Evolutionary conservation across 495 filamentous ascomycete genomes (phyloP), one percentile per base, ranked within the genome.

Genomic region (Penicillium egyptiacum): DNA sequence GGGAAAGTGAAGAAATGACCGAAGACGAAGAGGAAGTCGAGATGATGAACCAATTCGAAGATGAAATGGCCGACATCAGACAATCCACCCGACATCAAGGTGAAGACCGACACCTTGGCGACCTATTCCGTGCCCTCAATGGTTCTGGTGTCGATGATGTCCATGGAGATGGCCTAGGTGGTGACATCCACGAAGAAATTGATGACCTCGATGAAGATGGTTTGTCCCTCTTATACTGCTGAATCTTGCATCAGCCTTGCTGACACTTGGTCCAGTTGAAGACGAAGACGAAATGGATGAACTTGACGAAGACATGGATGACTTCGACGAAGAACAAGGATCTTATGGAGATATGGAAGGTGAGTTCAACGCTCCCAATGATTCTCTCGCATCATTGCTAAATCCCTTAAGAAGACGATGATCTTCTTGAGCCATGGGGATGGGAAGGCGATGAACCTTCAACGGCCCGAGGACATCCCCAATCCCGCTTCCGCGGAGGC

Each of bases 191-290:
- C 43, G 77, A 78, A 57, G 77, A 78, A 53, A 69, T 78, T 17
- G 88, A 89, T 49, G 90, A 92, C 16, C 49, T 77, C 33, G 85
- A 86, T 47, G 86, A 86, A 68, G 85, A 83, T 60, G 85, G 87
- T 89, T 74, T 73, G 85, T 83, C 23, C 16, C 16, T 19, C 25
- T 25, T n/a, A 20, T 7, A 8, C 19, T 40, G 17, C n/a, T 33
- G 2, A 3, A 22, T 19, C 6, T 22, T 12, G 3, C 23, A 30
- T 2, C 8, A 28, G 2, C 23, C 12, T 12, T 25, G 31, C 46
- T 43, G 19, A 48, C 55, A 26, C 41, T 56, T 62, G 42, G 65
- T 44, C 22, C 59, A 53, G 17, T 68, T 50, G 33, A 65, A 60
- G 71, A 76, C 64, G 79, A 78, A 60, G 84, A 85, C 58, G 83